Percentiles rank a stretch among this genome's conserved stretches.
Conservation (phyloP, 2,329 filamentous ascomycete genomes). For the Septoria petroselini region DNA sequence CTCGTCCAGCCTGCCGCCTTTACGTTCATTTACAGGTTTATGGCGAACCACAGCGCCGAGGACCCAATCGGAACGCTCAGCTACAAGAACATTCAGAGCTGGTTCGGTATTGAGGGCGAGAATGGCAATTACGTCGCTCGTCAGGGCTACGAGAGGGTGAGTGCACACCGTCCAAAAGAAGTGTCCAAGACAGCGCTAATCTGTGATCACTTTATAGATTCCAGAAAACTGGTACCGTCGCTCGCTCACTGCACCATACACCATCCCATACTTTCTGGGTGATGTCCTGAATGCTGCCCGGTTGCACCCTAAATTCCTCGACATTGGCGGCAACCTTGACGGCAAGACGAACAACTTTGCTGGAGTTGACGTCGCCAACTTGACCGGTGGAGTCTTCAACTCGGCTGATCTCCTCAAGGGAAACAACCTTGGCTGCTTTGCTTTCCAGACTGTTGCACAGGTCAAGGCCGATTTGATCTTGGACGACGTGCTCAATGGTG, state of each 20-base stretch:
- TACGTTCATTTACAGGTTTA: constrained; percentile 34
- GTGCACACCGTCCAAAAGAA: too few relatives aligned
- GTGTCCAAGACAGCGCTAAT: too few relatives aligned
- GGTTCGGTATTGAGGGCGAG: constrained; percentile 28
- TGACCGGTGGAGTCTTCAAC: constrained; percentile 47
- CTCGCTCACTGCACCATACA: constrained; percentile 33
- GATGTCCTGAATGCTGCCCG: constrained; percentile 25
- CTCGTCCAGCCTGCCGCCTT: constrained; percentile 28
- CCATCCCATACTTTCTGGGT: constrained; percentile 33
- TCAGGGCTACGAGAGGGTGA: constrained; percentile 29
- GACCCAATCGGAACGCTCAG: constrained; percentile 26
- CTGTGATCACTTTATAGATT: too few relatives aligned
- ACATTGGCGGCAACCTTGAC: constrained; percentile 39
- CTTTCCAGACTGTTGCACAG: constrained; percentile 38
- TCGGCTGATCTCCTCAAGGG: constrained; percentile 28
- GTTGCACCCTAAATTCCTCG: constrained; percentile 35
- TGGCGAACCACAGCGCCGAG: constrained; percentile 31
- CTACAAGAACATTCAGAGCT: constrained; percentile 26
- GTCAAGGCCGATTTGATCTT: constrained; percentile 33
- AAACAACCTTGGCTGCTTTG: constrained; percentile 41
- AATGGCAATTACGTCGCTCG: constrained; percentile 23
- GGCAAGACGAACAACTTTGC: constrained; percentile 39
- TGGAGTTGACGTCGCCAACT: constrained; percentile 37
- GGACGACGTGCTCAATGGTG: constrained; percentile 10
- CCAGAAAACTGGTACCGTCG: constrained; percentile 36